Evolutionary conservation across 2,329 filamentous ascomycete species (phyloP), one percentile per base, ranked within the genome.

Genomic region (Furcasterigmium furcatum): DNA sequence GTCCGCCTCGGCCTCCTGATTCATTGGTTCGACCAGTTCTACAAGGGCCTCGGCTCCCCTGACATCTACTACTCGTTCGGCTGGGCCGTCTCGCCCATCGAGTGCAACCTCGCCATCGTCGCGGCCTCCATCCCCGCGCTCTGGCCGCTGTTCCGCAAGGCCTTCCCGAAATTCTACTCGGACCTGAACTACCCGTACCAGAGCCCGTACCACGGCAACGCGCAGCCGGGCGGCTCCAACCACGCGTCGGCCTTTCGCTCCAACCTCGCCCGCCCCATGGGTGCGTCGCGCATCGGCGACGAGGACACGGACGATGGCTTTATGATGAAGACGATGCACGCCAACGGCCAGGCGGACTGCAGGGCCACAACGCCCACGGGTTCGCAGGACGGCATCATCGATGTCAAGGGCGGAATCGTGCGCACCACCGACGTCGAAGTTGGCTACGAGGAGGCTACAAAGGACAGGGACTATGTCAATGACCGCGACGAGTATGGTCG

Each of bases 31-130:
- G 47, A 51, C 29, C 47, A 53, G 41, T 51, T 51, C 41, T 51
- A 54, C 43, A 44, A 41, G 22, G 48, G 49, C 27, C 20, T 39
- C 20, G 45, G 45, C 42, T 39, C n/a, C 18, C 25, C 16, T 9
- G 59, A 64, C 46, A 50, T 54, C 29, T 58, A 56, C 34, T 63
- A 58, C 54, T 54, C 50, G 42, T 48, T 63, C 39, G 59, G 58
- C 38, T 64, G 60, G 53, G 55, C 54, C 34, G 52, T 56, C 39
- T 63, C 61, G 13, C 52, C 56, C 24, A 56, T 64, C 45, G 66
- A 70, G 50, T 60, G 62, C 45, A 69, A 68, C 51, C 52, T 66
- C 19, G 66, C 66, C 34, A 66, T 70, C 44, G 55, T 68, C 38
- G 59, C 66, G 14, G 65, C 65, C 36, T 68, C 60, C 1, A 61